phyloP scores from a whole-genome alignment of 495 filamentous ascomycete genomes.

The Aspergillus conjunctus region DNA sequence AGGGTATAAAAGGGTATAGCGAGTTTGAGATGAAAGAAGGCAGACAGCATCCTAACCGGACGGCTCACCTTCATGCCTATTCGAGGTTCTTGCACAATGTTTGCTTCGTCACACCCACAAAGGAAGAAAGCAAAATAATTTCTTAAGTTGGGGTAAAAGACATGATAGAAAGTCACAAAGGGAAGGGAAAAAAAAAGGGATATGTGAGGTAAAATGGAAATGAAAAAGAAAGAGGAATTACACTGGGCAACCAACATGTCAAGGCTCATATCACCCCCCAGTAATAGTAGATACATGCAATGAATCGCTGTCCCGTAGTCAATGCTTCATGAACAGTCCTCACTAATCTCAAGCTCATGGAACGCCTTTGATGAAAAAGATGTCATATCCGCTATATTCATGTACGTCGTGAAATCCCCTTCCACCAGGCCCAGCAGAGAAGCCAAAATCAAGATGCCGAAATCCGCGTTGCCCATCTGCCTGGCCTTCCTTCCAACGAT shows the following conservation, averaged over 20 bases:
- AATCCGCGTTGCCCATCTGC: neutral
- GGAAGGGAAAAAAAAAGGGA: neutral
- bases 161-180: neutral
- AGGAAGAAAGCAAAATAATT: neutral
- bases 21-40: too few species aligned
- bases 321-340: neutral
- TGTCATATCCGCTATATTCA: slow-evolving; percentile 32
- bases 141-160: neutral
- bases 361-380: slow-evolving; percentile 23
- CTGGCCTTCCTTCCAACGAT: neutral
- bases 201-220: neutral
- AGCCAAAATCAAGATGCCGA: too few species aligned
- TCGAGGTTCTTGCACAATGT: neutral
- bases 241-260: neutral
- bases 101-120: neutral
- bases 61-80: too few species aligned
- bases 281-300: slow-evolving; percentile 16
- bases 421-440: slow-evolving; percentile 7
- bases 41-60: too few species aligned
- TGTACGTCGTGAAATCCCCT: slow-evolving; percentile 40
- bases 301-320: neutral
- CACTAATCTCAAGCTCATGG: slow-evolving; percentile 9
- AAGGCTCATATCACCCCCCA: neutral
- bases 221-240: neutral
- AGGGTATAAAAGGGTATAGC: too few species aligned